Evolutionary conservation across 2,329 filamentous ascomycete species (phyloP).

Genomic region (Colletotrichum limetticola): DNA sequence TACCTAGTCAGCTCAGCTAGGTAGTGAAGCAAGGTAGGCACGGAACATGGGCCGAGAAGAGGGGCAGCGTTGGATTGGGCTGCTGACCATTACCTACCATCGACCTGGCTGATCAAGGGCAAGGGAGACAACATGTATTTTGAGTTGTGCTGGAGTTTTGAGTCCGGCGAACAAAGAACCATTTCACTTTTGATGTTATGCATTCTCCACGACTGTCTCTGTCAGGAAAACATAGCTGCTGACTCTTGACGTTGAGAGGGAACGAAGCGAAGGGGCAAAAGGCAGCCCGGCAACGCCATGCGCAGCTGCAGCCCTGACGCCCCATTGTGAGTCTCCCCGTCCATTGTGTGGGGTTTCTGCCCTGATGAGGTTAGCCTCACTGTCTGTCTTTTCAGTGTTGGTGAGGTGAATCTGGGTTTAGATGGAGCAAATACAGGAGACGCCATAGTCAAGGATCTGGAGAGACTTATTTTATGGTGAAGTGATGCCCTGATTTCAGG

Average conservation of each 20-base stretch:
- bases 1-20: too few species aligned
- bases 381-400: neutral
- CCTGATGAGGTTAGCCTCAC: constrained; percentile 5
- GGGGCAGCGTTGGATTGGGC: neutral
- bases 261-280: neutral
- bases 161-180: neutral
- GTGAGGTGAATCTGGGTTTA: neutral
- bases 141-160: neutral
- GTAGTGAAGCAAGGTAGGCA: neutral
- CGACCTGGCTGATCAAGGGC: too few species aligned
- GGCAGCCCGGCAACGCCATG: constrained; percentile 23
- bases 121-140: neutral
- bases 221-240: neutral
- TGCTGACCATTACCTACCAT: neutral
- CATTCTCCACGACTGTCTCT: neutral
- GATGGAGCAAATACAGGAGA: neutral
- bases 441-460: neutral
- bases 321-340: neutral
- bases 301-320: constrained; percentile 10
- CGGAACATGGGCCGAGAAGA: neutral
- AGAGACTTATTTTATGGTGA: neutral
- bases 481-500: neutral
- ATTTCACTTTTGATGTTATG: neutral
- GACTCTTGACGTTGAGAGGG: neutral
- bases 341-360: neutral